Evolutionary conservation across 352 stramenopile species (phyloP).

Genomic region (Globisporangium carolinianum): DNA sequence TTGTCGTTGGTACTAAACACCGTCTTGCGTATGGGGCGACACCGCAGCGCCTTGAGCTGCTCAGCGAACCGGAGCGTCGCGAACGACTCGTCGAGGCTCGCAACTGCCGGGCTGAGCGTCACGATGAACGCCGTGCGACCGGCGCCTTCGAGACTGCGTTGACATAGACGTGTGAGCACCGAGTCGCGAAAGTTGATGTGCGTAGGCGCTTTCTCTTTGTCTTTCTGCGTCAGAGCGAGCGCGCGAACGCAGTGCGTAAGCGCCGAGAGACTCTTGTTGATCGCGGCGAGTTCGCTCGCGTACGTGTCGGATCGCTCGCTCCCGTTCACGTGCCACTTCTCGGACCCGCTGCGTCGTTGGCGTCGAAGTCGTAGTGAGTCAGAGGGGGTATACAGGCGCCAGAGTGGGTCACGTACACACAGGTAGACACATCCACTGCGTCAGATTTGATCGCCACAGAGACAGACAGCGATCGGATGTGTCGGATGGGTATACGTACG

Average conservation of each 20-base stretch:
- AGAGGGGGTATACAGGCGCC: neutral
- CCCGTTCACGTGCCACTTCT: slow-evolving; percentile 59
- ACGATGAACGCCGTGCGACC: slow-evolving; percentile 58
- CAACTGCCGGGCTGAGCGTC: slow-evolving; percentile 47
- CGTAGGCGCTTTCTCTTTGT: slow-evolving; percentile 13
- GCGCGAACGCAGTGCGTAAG: slow-evolving; percentile 73
- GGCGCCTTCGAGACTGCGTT: slow-evolving; percentile 50
- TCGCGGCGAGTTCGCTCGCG: slow-evolving; percentile 47
- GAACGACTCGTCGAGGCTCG: slow-evolving; percentile 59
- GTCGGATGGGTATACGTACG: slow-evolving; percentile 17
- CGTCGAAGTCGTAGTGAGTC: slow-evolving; percentile 2
- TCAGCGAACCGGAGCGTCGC: slow-evolving; percentile 68
- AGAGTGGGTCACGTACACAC: neutral
- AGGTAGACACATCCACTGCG: neutral
- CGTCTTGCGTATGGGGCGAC: slow-evolving; percentile 39
- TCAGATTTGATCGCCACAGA: neutral
- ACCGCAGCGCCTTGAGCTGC: slow-evolving; percentile 49
- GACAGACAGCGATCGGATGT: neutral
- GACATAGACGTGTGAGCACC: slow-evolving; percentile 56
- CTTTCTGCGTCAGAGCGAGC: slow-evolving; percentile 35
- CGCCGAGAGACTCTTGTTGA: slow-evolving; percentile 72
- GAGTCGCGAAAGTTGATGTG: slow-evolving; percentile 67
- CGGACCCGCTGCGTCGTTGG: slow-evolving; percentile 31
- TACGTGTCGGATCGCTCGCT: slow-evolving; percentile 56
- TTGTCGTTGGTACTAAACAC: slow-evolving; percentile 38